Percentiles rank a stretch among this genome's conserved stretches.
Evolutionary conservation across 495 filamentous ascomycete species (phyloP).

Genomic region (Peziza echinospora): DNA sequence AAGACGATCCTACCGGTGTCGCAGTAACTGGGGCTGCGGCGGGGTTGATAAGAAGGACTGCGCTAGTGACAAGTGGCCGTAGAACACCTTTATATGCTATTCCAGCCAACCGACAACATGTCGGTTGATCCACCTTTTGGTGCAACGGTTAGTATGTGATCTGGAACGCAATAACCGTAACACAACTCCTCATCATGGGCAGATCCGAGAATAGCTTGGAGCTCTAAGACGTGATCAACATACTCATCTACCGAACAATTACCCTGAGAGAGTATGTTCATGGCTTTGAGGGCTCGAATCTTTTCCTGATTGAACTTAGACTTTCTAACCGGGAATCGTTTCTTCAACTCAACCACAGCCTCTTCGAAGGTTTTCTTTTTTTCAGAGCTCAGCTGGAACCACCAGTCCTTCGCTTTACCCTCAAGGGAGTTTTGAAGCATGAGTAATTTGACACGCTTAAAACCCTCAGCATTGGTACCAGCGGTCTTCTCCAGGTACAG

Average conservation of each 20-base stretch:
- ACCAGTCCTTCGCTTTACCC: not conserved
- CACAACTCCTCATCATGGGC: not conserved
- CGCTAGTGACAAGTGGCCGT: too few relatives aligned
- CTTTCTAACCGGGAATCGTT: not conserved
- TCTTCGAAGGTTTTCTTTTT: not conserved
- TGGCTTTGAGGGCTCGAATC: not conserved
- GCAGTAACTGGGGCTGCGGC: too few relatives aligned
- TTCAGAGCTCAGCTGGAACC: not conserved
- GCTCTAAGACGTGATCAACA: not conserved
- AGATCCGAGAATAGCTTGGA: not conserved
- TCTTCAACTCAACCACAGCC: not conserved
- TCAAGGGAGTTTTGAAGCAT: not conserved
- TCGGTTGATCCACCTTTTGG: too few relatives aligned
- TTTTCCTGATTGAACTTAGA: not conserved
- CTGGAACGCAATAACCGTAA: too few relatives aligned
- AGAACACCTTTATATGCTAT: too few relatives aligned
- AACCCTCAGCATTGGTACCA: not conserved
- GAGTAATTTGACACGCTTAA: not conserved
- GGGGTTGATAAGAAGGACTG: too few relatives aligned
- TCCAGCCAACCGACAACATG: too few relatives aligned
- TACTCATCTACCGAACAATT: not conserved
- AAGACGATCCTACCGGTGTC: too few relatives aligned
- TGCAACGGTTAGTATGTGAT: too few relatives aligned
- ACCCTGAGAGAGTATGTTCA: not conserved
- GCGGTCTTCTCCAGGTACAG: not conserved